Conservation (phyloP, 805 yeast genomes). For the Schwanniomyces vanrijiae region DNA sequence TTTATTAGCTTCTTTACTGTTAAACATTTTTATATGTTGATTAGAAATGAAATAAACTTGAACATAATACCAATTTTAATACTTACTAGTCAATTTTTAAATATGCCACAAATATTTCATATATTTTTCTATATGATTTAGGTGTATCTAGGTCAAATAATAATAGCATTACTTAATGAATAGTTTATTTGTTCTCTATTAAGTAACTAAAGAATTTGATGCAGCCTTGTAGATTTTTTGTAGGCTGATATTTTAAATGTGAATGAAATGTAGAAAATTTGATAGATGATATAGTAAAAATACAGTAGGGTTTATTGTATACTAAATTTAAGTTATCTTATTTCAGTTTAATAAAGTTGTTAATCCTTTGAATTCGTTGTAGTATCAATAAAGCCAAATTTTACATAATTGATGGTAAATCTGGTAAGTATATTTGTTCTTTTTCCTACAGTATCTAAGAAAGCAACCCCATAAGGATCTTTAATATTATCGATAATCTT, state of each 20-base stretch:
- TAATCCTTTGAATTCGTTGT: constrained; percentile 86
- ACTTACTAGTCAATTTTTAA: constrained; percentile 73
- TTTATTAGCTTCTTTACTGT: constrained; percentile 65
- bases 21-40: constrained; percentile 56
- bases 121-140: constrained; percentile 69
- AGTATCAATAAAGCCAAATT: constrained; percentile 76
- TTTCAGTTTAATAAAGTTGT: constrained; percentile 74
- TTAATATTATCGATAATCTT: constrained; percentile 83
- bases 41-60: constrained; percentile 73
- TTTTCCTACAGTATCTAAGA: constrained; percentile 75
- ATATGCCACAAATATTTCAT: constrained; percentile 86
- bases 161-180: constrained; percentile 71
- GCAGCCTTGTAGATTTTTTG: constrained; percentile 77
- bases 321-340: constrained; percentile 86
- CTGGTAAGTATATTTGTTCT: constrained; percentile 72
- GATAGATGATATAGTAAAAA: constrained; percentile 83
- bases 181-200: constrained; percentile 68
- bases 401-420: constrained; percentile 88
- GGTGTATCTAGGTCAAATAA: constrained; percentile 86
- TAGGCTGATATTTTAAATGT: constrained; percentile 86
- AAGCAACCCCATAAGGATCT: constrained; percentile 67
- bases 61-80: constrained; percentile 76
- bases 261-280: constrained; percentile 85
- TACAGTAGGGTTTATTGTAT: constrained; percentile 81
- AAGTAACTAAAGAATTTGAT: constrained; percentile 85